Base-by-base conservation (phyloP, 305 asterid genomes). In the Fraxinus velutina region DNA sequence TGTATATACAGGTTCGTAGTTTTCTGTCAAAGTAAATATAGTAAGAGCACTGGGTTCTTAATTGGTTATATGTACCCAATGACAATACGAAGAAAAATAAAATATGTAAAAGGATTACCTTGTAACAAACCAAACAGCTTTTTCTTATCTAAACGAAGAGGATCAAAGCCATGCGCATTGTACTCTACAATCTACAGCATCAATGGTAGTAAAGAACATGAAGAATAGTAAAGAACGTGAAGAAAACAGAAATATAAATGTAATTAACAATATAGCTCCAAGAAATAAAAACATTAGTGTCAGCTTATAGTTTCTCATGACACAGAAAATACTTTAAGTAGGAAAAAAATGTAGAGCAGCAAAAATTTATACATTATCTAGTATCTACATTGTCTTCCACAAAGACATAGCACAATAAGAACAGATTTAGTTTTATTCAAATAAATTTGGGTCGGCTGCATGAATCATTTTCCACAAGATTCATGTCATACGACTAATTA, bases 171-270 rank as follows among this genome's bases (percentile, higher is more conserved):
- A 77, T 80, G 84, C 1, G 84, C 83, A 84, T 89, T 89, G 86
- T 85, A 79, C 81, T 88, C 97, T 60, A 75, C 36, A 89, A 96
- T 86, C 99, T 96, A 96, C 88, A 93, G 77, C 87, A 86, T 50
- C 62, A 77, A 71, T 64, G 85, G 83, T 33, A 84, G 82, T 81
- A 80, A 80, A 84, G 13, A 80, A 42, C 81, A 55, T 60, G 78
- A 76, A 87, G 17, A 71, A 64, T 72, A 36, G 83, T 81, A 80
- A 80, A 83, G 15, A 79, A 36, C 80, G 60, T 64, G 78, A 76
- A 87, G 21, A 73, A 68, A 76, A 50, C 44, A 57, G 70, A 70
- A 30, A 5, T 30, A 70, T 12, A 70, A 30, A 70, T 70, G 22
- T 15, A 70, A 32, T 5, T 70, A 70, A 70, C 22, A 29, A 29